Base-by-base conservation (phyloP, 345 rosid species). In the Lagerstroemia speciosa region DNA sequence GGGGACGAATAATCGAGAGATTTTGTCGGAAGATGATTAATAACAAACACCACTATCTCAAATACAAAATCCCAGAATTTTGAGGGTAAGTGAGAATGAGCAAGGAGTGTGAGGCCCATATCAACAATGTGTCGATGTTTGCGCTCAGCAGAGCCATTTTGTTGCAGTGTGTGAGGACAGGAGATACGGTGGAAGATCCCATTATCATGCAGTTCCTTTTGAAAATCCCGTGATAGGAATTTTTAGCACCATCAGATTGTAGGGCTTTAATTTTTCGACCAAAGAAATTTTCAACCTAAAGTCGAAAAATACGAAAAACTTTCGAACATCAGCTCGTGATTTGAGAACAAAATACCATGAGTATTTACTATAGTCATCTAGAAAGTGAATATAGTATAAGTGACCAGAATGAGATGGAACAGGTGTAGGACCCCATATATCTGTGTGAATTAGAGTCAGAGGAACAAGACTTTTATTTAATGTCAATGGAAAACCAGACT, bases 381-480 rank as follows among this genome's bases (percentile, higher is more conserved):
- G n/a, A n/a, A n/a, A n/a, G n/a, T n/a, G n/a, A n/a, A n/a, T n/a
- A n/a, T n/a, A n/a, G n/a, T n/a, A n/a, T n/a, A n/a, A n/a, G n/a
- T n/a, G n/a, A n/a, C n/a, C n/a, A n/a, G n/a, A n/a, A n/a, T n/a
- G n/a, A n/a, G n/a, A n/a, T n/a, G n/a, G n/a, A n/a, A n/a, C n/a
- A n/a, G 62, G 45, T 14, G 15, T 14, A 16, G 62, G 71, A 0
- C 71, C 71, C 71, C 71, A 68, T 33, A 68, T 31, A 33, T 67
- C 61, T 24, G 55, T 16, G 22, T 40, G 52, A n/a, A 46, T 30
- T 1, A 66, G n/a, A 3, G 55, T 20, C 20, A 40, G 41, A 8
- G 34, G 52, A 27, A 20, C 20, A 5, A 12, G 55, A 14, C 30
- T 41, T 45, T 22, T n/a, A 8, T 40, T 41, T 40, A 8, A 8